Percentiles rank a stretch among this genome's conserved stretches.
These are phyloP conservation scores for Akebia trifoliata DNA, from an alignment of 164 flowering plant species.

Conservation along the genomic window DNA sequence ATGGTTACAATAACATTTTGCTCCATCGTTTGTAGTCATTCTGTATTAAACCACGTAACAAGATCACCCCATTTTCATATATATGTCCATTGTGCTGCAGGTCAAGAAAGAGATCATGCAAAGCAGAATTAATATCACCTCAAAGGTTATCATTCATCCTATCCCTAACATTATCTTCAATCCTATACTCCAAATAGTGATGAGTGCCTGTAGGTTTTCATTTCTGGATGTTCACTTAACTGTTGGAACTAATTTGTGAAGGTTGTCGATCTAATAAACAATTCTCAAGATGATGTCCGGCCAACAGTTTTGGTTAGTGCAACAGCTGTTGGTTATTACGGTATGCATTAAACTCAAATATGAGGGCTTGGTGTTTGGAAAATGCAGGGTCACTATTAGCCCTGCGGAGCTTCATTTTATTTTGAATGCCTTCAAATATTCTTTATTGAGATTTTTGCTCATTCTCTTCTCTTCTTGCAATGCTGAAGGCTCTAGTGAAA, in stretches of 20 bases:
- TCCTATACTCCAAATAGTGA: not conserved
- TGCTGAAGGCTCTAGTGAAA: conserved; percentile 78
- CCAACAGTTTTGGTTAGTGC: conserved; percentile 88
- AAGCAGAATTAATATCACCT: conserved; percentile 79
- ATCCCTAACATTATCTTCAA: conserved; percentile 3
- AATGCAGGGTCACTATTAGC: no score
- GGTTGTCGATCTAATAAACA: conserved; percentile 78
- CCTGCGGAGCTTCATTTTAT: not conserved
- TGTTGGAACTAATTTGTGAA: conserved; percentile 31
- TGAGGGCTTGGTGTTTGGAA: no score
- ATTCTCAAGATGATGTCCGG: conserved; percentile 38
- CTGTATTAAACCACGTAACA: no score
- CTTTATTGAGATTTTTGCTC: not conserved
- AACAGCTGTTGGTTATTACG: conserved; percentile 96
- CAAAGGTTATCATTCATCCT: conserved; percentile 50
- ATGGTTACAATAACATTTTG: no score
- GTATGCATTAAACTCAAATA: conserved; percentile 26
- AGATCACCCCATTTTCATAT: no score
- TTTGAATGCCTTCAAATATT: not conserved
- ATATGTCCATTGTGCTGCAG: conserved; percentile 38
- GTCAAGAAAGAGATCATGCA: conserved; percentile 85
- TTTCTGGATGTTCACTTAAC: conserved; percentile 7
- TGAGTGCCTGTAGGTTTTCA: not conserved
- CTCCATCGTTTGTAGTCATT: no score
- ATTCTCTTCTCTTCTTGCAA: not conserved